Evolutionary conservation across 495 filamentous ascomycete genomes (phyloP).

Genomic region (Daldinia vernicosa): DNA sequence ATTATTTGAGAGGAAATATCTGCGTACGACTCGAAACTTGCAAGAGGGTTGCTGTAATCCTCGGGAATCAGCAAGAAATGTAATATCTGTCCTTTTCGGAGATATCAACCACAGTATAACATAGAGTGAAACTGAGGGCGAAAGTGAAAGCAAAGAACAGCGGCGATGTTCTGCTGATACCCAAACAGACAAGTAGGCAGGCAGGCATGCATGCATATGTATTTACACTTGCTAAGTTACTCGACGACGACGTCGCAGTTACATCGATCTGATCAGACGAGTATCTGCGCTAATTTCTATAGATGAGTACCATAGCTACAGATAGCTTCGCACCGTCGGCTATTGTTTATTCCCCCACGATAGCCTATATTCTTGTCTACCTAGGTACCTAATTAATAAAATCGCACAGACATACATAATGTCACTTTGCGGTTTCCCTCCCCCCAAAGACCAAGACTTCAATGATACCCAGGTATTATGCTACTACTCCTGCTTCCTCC

Average conservation of each 20-base stretch:
- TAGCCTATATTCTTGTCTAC: background rate
- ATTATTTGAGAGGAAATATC: slow-evolving; percentile 5
- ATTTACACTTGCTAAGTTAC: slow-evolving; percentile 5
- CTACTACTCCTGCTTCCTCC: background rate
- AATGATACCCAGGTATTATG: background rate
- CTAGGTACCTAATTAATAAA: background rate
- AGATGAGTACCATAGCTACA: slow-evolving; percentile 28
- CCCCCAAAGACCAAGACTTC: background rate
- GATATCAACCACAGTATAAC: background rate
- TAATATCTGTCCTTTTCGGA: background rate
- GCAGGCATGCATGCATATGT: background rate
- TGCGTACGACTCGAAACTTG: background rate
- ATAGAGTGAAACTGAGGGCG: background rate
- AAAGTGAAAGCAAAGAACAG: background rate
- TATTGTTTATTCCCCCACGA: background rate
- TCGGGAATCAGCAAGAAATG: background rate
- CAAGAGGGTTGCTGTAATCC: background rate
- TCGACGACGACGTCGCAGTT: background rate
- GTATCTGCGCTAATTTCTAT: slow-evolving; percentile 11
- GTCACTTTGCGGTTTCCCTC: background rate
- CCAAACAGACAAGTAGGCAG: background rate
- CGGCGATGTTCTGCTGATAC: slow-evolving; percentile 4
- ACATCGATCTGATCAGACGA: slow-evolving; percentile 4
- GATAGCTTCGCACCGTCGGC: background rate
- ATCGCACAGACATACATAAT: background rate